Base-by-base conservation (phyloP, 1,284 basidiomycete genomes). In the Ustilago tritici region DNA sequence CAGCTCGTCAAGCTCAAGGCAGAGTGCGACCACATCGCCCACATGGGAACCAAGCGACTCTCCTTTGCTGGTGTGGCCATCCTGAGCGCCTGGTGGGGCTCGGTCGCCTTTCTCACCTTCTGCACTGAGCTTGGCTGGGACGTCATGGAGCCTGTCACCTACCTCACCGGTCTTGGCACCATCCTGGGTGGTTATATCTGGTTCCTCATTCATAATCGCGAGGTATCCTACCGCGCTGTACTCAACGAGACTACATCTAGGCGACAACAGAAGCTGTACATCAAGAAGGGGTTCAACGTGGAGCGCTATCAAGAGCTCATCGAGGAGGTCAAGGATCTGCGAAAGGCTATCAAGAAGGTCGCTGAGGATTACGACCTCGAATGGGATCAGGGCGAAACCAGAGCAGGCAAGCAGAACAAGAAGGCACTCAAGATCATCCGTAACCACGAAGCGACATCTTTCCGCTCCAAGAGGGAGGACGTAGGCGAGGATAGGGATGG, bases 341-440 rank as follows among this genome's bases (percentile, higher is more conserved):
- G 82, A 40, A 68, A 62, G 49, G 68, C 68, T 11, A 82, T 83
- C 72, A 80, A 82, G 47, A 73, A 70, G 56, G 79, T 83, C 10
- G 82, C 82, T 23, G 74, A 76, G 35, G 80, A 83, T 55, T 83
- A 83, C 59, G 82, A 82, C 43, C 68, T 82, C n/a, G 75, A 82
- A 49, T 83, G 80, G 80, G 81, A 83, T 36, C 82, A 83, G 47
- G 71, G 78, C 10, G 78, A 78, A 61, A 82, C 78, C 17, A 60
- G 52, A n/a, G 61, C 76, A 5, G 80, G 78, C 14, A 70, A 80
- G 67, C 59, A 79, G 61, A 72, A 69, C 69, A 81, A 79, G 40
- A 53, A 73, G 61, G 82, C 82, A n/a, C 67, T 83, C 57, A 76
- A 81, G 47, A 79, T 82, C 61, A 78, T 83, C 38, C 64, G 79